Evolutionary conservation across 495 filamentous ascomycete species (phyloP), one percentile per base, ranked within the genome.

Genomic region (Penicillium cosmopolitanum): DNA sequence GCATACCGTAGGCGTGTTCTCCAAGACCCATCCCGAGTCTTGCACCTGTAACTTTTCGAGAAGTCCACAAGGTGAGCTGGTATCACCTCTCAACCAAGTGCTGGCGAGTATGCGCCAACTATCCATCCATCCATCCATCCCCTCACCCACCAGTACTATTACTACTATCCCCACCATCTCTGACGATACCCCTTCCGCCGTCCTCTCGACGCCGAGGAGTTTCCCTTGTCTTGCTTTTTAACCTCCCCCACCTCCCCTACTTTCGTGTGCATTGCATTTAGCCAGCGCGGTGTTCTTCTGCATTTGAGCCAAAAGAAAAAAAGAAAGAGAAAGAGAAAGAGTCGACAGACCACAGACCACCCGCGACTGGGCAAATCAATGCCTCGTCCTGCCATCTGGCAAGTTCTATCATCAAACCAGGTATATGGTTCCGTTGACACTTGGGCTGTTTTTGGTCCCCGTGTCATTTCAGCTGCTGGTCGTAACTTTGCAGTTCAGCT

Each of bases 1-100:
- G 84, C 88, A 66, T 96, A 90, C 74, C 91, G 95, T 79, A 82
- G 84, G 71, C 78, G 82, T 67, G 88, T 88, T 62, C 76, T 87
- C 38, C 78, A 84, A 60, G 86, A 87, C 61, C 75, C 76, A 51
- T 73, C 77, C 48, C 75, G 76, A 58, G 70, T 79, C 64, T 72
- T 80, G 62, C 69, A 75, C 64, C 69, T 79, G 75, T 80, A 80
- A 79, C 70, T 56, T 60, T 50, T 53, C 51, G 47, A 18, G 48
- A 51, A 51, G 55, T 62, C 31, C 36, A 64, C 60, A 67, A 73
- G 72, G 73, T 76, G 76, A 77, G 73, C 69, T 68, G 60, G 58
- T 55, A 57, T 61, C 55, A 33, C 15, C 51, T 43, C 54, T 25
- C 54, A 25, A 48, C 44, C 44, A 16, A 8, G 13, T 43, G 13